Conservation (phyloP, 2,329 filamentous ascomycete genomes). For the Chaetomium sp. region DNA sequence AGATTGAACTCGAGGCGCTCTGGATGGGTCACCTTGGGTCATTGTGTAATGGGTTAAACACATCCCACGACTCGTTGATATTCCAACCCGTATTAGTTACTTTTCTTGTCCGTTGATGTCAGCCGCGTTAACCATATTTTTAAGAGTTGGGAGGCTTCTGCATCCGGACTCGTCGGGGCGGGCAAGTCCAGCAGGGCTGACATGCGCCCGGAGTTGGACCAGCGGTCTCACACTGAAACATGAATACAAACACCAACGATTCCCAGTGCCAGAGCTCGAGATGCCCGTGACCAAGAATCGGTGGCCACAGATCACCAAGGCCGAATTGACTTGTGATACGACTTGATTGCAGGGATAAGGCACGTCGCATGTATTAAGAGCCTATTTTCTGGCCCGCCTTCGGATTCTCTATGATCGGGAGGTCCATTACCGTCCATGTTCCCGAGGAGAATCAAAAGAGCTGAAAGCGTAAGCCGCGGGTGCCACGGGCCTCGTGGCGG, state of each 20-base stretch:
- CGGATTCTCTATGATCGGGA: background rate
- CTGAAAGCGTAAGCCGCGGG: background rate
- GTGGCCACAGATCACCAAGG: background rate
- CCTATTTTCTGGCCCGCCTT: background rate
- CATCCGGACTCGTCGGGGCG: background rate
- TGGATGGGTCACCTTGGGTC: too few species aligned
- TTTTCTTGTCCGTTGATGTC: background rate
- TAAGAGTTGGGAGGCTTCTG: background rate
- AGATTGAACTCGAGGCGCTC: too few species aligned
- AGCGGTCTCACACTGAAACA: constrained; percentile 1
- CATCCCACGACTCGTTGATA: too few species aligned
- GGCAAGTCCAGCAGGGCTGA: background rate
- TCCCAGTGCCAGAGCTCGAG: background rate
- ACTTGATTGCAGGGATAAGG: background rate
- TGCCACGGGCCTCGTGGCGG: background rate
- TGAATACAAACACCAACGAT: background rate
- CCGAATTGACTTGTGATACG: background rate
- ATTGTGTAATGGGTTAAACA: too few species aligned
- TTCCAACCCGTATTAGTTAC: too few species aligned
- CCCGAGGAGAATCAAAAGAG: background rate
- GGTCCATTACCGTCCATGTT: background rate
- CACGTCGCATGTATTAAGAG: background rate
- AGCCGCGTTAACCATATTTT: background rate
- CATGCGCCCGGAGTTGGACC: background rate
- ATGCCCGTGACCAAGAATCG: background rate